Evolutionary conservation across 306 rosid species (phyloP), one percentile per base, ranked within the genome.

Genomic region (Quercus alba): DNA sequence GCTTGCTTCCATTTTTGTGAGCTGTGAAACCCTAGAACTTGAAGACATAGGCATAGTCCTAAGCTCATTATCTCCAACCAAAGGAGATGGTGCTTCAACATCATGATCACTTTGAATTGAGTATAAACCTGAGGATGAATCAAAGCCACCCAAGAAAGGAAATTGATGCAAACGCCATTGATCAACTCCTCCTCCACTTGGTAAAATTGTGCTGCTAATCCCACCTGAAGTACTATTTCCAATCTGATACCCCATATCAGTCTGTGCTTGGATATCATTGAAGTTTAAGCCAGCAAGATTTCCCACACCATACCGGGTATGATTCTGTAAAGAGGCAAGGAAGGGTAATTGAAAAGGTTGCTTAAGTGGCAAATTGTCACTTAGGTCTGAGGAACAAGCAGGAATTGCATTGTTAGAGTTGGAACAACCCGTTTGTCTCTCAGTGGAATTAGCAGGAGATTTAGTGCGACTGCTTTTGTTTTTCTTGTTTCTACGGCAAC

Each of bases 401-500:
- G 89, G 75, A 31, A 73, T 81, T 77, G 82, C 83, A 80, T 84
- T 76, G 30, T 79, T 46, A 1, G 90, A 33, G 77, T 62, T 84
- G 4, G 84, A 56, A 17, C 79, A 56, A 17, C 79, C 81, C 62
- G 82, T 49, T 63, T 84, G 84, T 56, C 78, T 82, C 56, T 88
- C 84, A 10, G 80, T 56, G 28, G 73, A 75, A 6, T 70, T 73
- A 5, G 82, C 73, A 3, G 94, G 97, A 57, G 99, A 91, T 75
- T 91, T 93, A 4, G 95, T 87, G 18, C 89, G 88, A 49, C 77
- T 84, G 71, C 86, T 87, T 75, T 91, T 94, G 86, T 49, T 92
- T 81, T 95, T 95, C 87, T 95, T 95, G 88, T 95, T 95, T 33
- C 94, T 78, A 3, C 99, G 88, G 78, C 97, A 91, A 0, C 99